Evolutionary conservation across 1,284 basidiomycete genomes (phyloP).

Genomic region (Cutaneotrichosporon daszewskae): DNA sequence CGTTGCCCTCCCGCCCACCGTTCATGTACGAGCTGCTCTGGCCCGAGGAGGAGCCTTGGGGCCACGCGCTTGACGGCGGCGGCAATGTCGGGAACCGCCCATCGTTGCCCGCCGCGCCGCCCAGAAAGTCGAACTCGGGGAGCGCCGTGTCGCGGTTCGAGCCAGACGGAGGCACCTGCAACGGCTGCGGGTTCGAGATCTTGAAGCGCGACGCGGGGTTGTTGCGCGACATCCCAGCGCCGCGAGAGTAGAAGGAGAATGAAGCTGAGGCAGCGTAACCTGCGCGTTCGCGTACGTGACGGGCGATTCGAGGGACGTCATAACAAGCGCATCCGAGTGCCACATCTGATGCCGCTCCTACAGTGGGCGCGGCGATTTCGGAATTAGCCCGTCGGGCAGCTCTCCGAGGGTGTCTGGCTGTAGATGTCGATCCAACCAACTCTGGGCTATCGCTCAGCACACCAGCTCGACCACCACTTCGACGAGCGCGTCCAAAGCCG

Average conservation of each 20-base stretch:
- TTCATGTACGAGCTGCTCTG: background rate
- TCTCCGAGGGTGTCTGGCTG: background rate
- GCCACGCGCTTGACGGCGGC: conserved; percentile 1
- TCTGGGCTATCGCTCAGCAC: conserved; percentile 3
- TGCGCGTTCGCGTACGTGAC: background rate
- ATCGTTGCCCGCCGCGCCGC: conserved; percentile 12
- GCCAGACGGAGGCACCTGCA: background rate
- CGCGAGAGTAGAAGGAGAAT: background rate
- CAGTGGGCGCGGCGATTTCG: conserved; percentile 1
- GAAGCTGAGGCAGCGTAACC: too few relatives aligned
- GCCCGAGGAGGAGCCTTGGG: conserved; percentile 2
- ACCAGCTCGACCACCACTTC: background rate
- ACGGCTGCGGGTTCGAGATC: conserved; percentile 28
- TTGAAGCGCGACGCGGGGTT: conserved; percentile 25
- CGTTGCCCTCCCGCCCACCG: background rate
- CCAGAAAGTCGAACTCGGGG: conserved; percentile 9
- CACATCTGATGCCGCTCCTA: background rate
- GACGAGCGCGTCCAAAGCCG: background rate
- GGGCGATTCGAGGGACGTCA: background rate
- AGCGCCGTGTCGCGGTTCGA: background rate
- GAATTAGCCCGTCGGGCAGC: background rate
- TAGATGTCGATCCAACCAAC: conserved; percentile 2
- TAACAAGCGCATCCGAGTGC: background rate
- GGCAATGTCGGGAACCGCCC: conserved; percentile 20
- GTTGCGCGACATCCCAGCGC: conserved; percentile 18